Base-by-base conservation (phyloP, 176 grass and related monocot species). In the Lolium multiflorum region DNA sequence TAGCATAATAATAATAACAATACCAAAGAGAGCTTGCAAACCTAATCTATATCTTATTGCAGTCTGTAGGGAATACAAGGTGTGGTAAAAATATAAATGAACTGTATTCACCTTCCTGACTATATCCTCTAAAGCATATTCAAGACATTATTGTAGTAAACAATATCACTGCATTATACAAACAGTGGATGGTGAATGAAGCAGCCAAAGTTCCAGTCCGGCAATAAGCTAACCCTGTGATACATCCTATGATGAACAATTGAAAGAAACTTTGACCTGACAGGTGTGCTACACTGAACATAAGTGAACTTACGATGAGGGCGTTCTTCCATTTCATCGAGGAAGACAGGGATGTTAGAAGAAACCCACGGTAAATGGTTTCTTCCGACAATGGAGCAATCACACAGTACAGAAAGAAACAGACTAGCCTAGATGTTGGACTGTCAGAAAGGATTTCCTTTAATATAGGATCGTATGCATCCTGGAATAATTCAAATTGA, bases 351-450 rank as follows among this genome's bases (percentile, higher is more conserved):
- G 90, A 65, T 46, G 91, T 91, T 48, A 98, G 63, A 84, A 98
- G 96, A 77, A 94, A 98, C 74, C 96, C 91, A 7, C 96, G 93
- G 68, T 98, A 98, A 54, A 98, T 88, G 46, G 88, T 95, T 91
- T 98, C 96, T 88, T 98, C 96, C n/a, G 91, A 82, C 71, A 95
- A 37, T 2, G 96, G 91, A 75, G 91, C 84, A 84, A 92, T 57
- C 20, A 98, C 76, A 85, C 93, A 92, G 82, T 94, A 95, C 10
- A 95, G 88, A 84, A 89, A 82, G 79, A 88, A 79, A 71, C 90
- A 93, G 72, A 85, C 3, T 47, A 88, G 13, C 62, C 70, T 88
- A 79, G 93, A 82, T 9, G 71, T 49, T 26, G 88, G 78, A 82
- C 88, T 89, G 21, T 81, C 11, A 31, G 74, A 88, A 70, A 98